phyloP scores from a whole-genome alignment of 139 green algal species.

The Penium margaritaceum region DNA sequence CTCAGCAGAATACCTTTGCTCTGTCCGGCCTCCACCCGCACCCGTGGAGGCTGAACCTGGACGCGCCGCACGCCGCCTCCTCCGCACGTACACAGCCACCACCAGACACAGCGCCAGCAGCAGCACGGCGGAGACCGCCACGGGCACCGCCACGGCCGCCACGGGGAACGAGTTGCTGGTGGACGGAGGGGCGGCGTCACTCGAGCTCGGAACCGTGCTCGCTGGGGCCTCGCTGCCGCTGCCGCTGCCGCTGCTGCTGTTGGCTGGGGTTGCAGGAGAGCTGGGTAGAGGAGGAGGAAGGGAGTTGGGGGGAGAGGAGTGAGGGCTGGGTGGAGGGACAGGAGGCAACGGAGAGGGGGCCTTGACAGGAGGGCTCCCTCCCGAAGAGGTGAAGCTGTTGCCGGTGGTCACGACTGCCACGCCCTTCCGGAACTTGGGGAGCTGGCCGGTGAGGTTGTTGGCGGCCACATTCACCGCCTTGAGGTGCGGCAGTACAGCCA shows the following conservation, averaged over 20 bases:
- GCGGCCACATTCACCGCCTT: not conserved
- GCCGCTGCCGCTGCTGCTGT: not conserved
- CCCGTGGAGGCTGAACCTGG: not conserved
- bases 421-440: not conserved
- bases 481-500: not conserved
- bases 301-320: not conserved
- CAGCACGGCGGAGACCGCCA: not conserved
- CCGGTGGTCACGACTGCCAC: not conserved
- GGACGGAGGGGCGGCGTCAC: not conserved
- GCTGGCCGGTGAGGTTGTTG: conserved; percentile 14
- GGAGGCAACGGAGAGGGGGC: too few relatives aligned
- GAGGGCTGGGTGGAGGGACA: too few relatives aligned
- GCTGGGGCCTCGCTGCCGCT: not conserved
- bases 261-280: too few relatives aligned
- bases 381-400: not conserved
- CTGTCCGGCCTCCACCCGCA: too few relatives aligned
- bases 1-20: not conserved
- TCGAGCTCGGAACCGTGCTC: not conserved
- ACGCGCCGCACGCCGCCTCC: not conserved
- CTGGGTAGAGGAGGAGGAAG: not conserved
- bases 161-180: conserved; percentile 8
- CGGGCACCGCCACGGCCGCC: conserved; percentile 4
- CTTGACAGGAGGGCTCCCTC: too few relatives aligned
- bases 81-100: not conserved
- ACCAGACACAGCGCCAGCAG: not conserved